These are phyloP conservation scores for Meyerozyma carpophila DNA, from an alignment of 1,139 yeast species.

Conservation along the genomic window DNA sequence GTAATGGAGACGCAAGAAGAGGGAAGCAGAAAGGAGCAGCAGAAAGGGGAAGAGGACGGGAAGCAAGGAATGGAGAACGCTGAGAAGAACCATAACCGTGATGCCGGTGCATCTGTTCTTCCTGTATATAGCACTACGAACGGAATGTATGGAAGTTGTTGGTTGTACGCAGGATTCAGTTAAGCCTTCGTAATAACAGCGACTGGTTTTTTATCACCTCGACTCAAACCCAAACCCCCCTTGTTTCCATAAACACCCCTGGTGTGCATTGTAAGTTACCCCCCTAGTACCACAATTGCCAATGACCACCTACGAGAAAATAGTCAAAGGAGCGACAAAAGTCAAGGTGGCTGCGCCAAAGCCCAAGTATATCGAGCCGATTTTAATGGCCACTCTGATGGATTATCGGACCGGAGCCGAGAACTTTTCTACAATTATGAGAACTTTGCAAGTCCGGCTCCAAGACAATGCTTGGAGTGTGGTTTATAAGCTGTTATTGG, in stretches of 20 bases:
- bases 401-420: slow-evolving; percentile 39
- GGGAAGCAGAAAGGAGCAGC: background rate
- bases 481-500: slow-evolving; percentile 79
- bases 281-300: background rate
- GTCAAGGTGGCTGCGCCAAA: slow-evolving; percentile 93
- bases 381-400: slow-evolving; percentile 65
- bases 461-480: slow-evolving; percentile 86
- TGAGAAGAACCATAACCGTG: background rate
- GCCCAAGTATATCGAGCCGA: slow-evolving; percentile 91
- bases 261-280: background rate
- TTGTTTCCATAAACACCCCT: background rate
- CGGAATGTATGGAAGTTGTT: slow-evolving; percentile 1
- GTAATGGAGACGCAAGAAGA: background rate
- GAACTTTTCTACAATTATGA: slow-evolving; percentile 66
- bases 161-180: background rate
- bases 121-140: background rate
- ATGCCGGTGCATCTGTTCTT: background rate
- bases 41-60: background rate
- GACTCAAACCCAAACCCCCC: background rate
- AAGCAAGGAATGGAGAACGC: no score
- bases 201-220: background rate
- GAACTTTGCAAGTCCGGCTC: slow-evolving; percentile 53
- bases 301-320: slow-evolving; percentile 45
- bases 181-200: background rate
- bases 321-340: slow-evolving; percentile 46